Evolutionary conservation across 2,329 filamentous ascomycete species (phyloP).

Genomic region (Talaromyces atroroseus): DNA sequence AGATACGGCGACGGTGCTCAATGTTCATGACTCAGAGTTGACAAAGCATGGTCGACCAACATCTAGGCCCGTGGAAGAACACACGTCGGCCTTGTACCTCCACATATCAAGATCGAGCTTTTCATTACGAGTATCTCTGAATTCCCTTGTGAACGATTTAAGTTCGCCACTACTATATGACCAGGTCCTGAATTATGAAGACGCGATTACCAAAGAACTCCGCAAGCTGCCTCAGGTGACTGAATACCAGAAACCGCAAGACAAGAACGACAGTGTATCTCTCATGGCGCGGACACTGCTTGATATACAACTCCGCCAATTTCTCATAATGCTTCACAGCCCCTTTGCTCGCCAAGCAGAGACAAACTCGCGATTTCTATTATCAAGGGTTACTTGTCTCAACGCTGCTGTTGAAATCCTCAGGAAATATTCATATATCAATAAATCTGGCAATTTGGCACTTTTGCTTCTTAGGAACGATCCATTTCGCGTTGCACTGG

Average conservation of each 20-base stretch:
- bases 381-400: constrained; percentile 23
- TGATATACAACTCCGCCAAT: constrained; percentile 25
- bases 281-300: constrained; percentile 19
- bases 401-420: constrained; percentile 17
- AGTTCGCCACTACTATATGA: constrained; percentile 20
- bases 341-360: constrained; percentile 22
- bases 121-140: constrained; percentile 22
- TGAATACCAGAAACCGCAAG: neutral
- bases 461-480: constrained; percentile 19
- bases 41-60: constrained; percentile 16
- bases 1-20: constrained; percentile 16
- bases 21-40: constrained; percentile 26
- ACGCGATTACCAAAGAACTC: constrained; percentile 20
- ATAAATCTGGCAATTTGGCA: constrained; percentile 6
- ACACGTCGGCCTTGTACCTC: constrained; percentile 24
- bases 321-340: constrained; percentile 25
- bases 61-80: constrained; percentile 18
- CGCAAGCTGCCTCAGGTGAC: constrained; percentile 22
- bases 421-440: constrained; percentile 15
- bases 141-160: constrained; percentile 26
- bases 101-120: constrained; percentile 21
- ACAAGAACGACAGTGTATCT: neutral
- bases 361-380: constrained; percentile 19
- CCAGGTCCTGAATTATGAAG: constrained; percentile 22
- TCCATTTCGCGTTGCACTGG: constrained; percentile 19